Conservation (phyloP, 345 rosid species). For the Euphorbia tirucalli region DNA sequence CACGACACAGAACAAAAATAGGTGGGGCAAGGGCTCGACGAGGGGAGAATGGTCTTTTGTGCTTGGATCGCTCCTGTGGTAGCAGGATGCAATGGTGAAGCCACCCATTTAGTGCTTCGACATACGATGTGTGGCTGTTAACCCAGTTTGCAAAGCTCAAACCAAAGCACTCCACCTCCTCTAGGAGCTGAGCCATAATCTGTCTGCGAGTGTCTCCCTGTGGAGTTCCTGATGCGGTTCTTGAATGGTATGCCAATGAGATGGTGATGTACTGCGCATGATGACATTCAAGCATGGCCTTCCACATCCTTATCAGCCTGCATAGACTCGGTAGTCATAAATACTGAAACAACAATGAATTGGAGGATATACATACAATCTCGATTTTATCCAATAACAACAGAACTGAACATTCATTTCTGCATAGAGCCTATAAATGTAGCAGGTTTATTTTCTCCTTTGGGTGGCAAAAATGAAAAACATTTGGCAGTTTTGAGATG, state of each 20-base stretch:
- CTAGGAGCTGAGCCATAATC: slow-evolving; percentile 58
- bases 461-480: too few relatives aligned
- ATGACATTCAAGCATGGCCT: slow-evolving; percentile 90
- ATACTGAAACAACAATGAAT: neutral
- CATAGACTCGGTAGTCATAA: slow-evolving; percentile 14
- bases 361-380: too few relatives aligned
- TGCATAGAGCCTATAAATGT: too few relatives aligned
- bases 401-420: too few relatives aligned
- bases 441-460: too few relatives aligned
- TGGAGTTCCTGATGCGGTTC: slow-evolving; percentile 38
- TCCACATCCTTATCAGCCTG: slow-evolving; percentile 93
- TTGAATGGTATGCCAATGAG: slow-evolving; percentile 86
- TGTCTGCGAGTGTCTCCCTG: slow-evolving; percentile 38
- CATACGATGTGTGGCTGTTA: slow-evolving; percentile 58
- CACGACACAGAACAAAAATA: slow-evolving; percentile 73
- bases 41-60: slow-evolving; percentile 66
- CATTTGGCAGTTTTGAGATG: too few relatives aligned
- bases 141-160: slow-evolving; percentile 76
- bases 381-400: too few relatives aligned
- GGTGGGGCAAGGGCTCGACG: slow-evolving; percentile 73
- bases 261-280: slow-evolving; percentile 91
- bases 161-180: slow-evolving; percentile 79
- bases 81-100: slow-evolving; percentile 72
- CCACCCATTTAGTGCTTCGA: slow-evolving; percentile 79
- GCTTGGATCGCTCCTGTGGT: slow-evolving; percentile 67